Conservation (phyloP, 1,284 basidiomycete genomes). For the Kalmanozyma brasiliensis region DNA sequence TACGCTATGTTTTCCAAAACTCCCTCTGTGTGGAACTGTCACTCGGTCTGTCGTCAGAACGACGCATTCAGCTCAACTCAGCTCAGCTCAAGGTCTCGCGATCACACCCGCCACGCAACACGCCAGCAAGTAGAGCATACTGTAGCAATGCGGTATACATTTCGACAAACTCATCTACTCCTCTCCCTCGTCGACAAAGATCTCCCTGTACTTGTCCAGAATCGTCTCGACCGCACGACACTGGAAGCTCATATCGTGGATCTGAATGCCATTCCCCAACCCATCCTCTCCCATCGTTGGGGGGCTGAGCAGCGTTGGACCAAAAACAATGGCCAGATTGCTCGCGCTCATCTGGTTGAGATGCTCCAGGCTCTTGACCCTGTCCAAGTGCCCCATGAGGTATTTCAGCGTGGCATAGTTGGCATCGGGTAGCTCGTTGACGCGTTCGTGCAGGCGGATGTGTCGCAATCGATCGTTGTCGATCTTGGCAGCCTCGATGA, state of each 20-base stretch:
- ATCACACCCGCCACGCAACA: too few relatives aligned
- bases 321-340: conserved; percentile 96
- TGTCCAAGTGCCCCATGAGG: conserved; percentile 90
- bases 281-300: conserved; percentile 22
- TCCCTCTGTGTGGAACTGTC: too few relatives aligned
- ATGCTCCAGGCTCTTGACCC: conserved; percentile 49
- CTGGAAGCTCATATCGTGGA: conserved; percentile 66
- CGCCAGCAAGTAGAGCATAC: too few relatives aligned
- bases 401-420: conserved; percentile 98
- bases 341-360: conserved; percentile 92
- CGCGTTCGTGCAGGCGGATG: conserved; percentile 92
- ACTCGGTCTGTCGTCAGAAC: too few relatives aligned
- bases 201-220: conserved; percentile 62
- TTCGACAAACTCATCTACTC: conserved; percentile 6
- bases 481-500: conserved; percentile 94
- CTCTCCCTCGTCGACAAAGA: conserved; percentile 63
- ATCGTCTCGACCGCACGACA: conserved; percentile 66
- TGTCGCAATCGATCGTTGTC: conserved; percentile 75
- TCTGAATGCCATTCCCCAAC: conserved; percentile 38
- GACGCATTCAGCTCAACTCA: too few relatives aligned
- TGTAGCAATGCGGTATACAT: background rate
- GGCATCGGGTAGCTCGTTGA: conserved; percentile 96
- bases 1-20: too few relatives aligned
- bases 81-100: too few relatives aligned
- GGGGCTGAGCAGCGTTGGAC: conserved; percentile 78